Evolutionary conservation across 1,139 yeast species (phyloP).

Genomic region (Kodamaea derodonti): DNA sequence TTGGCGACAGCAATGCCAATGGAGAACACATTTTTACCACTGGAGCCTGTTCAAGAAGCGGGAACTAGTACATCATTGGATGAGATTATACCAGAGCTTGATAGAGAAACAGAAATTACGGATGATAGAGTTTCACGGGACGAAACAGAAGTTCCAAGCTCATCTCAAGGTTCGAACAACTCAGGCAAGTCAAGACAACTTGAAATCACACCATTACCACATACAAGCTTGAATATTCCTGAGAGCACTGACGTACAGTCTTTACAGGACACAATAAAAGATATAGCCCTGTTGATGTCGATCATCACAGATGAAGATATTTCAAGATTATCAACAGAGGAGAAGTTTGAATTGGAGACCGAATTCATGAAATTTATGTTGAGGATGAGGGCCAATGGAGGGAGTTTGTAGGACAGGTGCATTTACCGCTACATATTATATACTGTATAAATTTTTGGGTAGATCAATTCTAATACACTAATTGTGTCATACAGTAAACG

Average conservation of each 20-base stretch:
- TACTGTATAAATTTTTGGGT: too few relatives aligned
- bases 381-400: slow-evolving; percentile 23
- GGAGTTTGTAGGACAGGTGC: too few relatives aligned
- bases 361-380: slow-evolving; percentile 30
- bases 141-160: too few relatives aligned
- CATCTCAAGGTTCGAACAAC: too few relatives aligned
- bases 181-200: slow-evolving; percentile 3
- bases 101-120: too few relatives aligned
- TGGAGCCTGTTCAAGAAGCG: background rate
- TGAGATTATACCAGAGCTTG: too few relatives aligned
- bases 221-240: slow-evolving; percentile 1
- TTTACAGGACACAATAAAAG: background rate
- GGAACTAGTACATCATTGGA: too few relatives aligned
- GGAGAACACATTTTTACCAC: background rate
- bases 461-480: too few relatives aligned
- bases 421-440: too few relatives aligned
- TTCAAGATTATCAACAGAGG: slow-evolving; percentile 13
- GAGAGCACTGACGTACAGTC: too few relatives aligned
- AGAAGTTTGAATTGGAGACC: slow-evolving; percentile 29
- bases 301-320: slow-evolving; percentile 15
- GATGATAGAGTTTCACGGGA: too few relatives aligned
- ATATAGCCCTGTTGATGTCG: slow-evolving; percentile 4
- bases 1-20: background rate
- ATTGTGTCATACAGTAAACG: too few relatives aligned
- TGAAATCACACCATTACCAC: slow-evolving; percentile 1